phyloP scores from a whole-genome alignment of 352 stramenopile genomes.

The Globisporangium abappressorium region DNA sequence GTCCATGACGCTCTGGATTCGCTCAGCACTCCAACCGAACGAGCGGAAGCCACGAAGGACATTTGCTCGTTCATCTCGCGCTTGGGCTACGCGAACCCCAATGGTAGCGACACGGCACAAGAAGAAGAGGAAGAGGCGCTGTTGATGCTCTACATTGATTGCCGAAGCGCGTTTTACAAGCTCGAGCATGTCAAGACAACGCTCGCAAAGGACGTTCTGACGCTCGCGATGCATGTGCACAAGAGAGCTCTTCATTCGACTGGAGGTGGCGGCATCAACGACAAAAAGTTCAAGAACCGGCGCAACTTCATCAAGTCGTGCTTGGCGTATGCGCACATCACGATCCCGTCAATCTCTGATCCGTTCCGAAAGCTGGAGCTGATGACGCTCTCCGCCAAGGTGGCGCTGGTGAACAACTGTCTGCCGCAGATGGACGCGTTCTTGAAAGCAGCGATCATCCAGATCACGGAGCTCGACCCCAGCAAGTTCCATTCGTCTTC shows the following conservation, averaged over 20 bases:
- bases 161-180: conserved; percentile 85
- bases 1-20: conserved; percentile 84
- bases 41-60: conserved; percentile 50
- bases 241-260: conserved; percentile 22
- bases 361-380: conserved; percentile 57
- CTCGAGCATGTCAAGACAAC: conserved; percentile 69
- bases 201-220: conserved; percentile 54
- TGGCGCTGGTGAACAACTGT: conserved; percentile 66
- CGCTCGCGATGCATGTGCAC: conserved; percentile 60
- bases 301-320: conserved; percentile 86
- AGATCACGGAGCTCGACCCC: conserved; percentile 67
- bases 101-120: conserved; percentile 10
- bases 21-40: conserved; percentile 62
- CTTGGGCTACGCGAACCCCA: conserved; percentile 38
- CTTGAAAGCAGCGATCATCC: conserved; percentile 72
- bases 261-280: neutral
- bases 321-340: conserved; percentile 89
- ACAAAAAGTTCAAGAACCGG: conserved; percentile 31
- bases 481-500: neutral
- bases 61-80: conserved; percentile 81
- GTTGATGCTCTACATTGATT: conserved; percentile 87
- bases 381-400: conserved; percentile 59
- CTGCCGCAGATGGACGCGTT: conserved; percentile 87
- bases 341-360: conserved; percentile 76
- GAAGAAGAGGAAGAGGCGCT: conserved; percentile 80